A percentile compares a stretch with the other conserved stretches of the same genome.
Conservation (phyloP, 2,329 filamentous ascomycete species). For the Colletotrichum limetticola region DNA sequence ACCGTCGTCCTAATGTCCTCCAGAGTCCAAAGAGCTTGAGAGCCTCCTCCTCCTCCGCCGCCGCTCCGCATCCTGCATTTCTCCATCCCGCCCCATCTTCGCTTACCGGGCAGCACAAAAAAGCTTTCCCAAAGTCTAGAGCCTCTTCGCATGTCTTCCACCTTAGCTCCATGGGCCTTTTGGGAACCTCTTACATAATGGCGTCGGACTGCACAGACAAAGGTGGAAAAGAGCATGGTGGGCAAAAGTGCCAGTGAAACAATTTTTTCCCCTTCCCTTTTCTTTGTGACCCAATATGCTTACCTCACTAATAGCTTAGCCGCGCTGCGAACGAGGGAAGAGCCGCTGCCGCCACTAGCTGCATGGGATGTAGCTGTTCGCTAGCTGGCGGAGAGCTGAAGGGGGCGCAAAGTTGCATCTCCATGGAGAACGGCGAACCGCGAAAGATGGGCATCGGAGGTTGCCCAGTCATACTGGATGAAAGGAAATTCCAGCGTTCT, state of each 20-base stretch:
- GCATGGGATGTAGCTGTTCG: not conserved
- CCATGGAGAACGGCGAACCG: constrained; percentile 14
- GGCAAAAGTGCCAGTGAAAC: not conserved
- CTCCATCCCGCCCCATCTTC: not conserved
- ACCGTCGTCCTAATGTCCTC: not conserved
- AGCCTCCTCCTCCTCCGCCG: not conserved
- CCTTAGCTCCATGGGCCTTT: not conserved
- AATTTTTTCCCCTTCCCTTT: not conserved
- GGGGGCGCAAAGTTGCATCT: not conserved
- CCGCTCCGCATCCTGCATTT: not conserved
- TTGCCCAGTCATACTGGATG: not conserved
- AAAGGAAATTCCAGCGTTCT: not conserved
- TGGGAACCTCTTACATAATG: constrained; percentile 17
- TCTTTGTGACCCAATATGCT: not conserved
- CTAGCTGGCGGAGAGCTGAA: not conserved
- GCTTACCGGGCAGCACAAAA: not conserved
- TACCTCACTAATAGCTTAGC: not conserved
- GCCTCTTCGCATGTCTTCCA: not conserved
- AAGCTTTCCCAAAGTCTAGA: not conserved
- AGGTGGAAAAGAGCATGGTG: not conserved
- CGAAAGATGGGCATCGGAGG: constrained; percentile 1
- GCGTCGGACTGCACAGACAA: not conserved
- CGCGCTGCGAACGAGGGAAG: not conserved
- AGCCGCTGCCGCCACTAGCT: not conserved
- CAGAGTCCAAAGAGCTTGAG: not conserved